Base-by-base conservation (phyloP, 345 rosid species). In the Sisymbrium irio region DNA sequence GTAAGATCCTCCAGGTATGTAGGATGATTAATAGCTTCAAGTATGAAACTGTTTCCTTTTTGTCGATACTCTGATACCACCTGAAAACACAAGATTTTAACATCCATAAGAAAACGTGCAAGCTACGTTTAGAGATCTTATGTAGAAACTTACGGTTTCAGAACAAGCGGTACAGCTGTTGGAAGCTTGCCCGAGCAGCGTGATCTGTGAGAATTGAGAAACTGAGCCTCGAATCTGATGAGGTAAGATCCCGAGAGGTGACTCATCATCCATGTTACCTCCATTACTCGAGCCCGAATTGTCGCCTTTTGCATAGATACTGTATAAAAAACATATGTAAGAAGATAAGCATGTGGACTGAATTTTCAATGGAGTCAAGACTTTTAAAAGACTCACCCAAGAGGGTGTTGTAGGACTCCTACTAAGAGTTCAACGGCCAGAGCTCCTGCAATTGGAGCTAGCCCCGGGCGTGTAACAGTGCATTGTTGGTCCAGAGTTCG, bases 401-500 rank as follows among this genome's bases (percentile, higher is more conserved):
- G 68, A 61, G 96, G 99, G 63, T 95, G 97, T 82, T 95, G 98
- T 72, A 90, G 80, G 67, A 95, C 77, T 65, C 87, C 85, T 12
- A 90, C 89, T 63, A 92, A 84, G 73, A 95, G 94, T 76, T 95
- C 98, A 74, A 85, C 97, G 0, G 97, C 94, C 20, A 95, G 85
- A 59, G 96, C 87, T 5, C 98, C 90, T 79, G 99, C 97, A 55
- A 90, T 95, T 33, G 99, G 96, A 63, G 99, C 98, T 65, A 88
- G 80, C 40, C 97, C 99, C 3, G 99, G 99, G 39, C 97, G 93
- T 59, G 97, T 92, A 78, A 95, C 99, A 30, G 99, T 92, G 78
- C 99, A 95, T 75, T 95, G 98, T 76, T 92, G 99, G 85, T 95
- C 97, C 73, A 95, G 84, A 55, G 92, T 92, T 68, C 92, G 94